Evolutionary conservation across 78 protist species (phyloP), one percentile per base, ranked within the genome.

Genomic region (Goniomonas avonlea): DNA sequence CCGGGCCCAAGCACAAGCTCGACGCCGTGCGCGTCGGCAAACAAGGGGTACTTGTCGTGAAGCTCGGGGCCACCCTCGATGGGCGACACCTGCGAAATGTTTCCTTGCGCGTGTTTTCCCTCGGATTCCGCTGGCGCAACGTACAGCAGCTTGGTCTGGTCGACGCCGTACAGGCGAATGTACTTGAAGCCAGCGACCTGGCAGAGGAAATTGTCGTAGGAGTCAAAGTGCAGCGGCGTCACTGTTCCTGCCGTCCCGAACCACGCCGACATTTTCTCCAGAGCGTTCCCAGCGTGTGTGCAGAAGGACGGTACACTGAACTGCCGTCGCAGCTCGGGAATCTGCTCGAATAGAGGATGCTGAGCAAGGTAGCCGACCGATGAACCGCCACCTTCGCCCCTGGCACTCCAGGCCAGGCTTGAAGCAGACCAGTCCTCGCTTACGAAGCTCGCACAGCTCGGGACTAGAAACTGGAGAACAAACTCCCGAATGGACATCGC

Each of bases 181-280:
- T 87, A 87, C 80, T 87, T 87, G 70, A 31, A 34, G 23, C 90
- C 90, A 43, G 66, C 82, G 13, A 83, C 83, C 45, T 70, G 77
- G n/a, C 81, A 40, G 31, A 87, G 56, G 21, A 81, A 37, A 61
- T 84, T 87, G 73, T 87, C 86, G 25, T 85, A 39, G 25, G 85
- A 45, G 45, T 87, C 91, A 20, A 27, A 65, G 59, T 87, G 91
- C n/a, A 81, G 66, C 50, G 91, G 91, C 29, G 89, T 77, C 1
- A 80, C 80, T 0, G 91, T 87, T 35, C 83, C 74, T 3, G 66
- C 80, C 5, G 91, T 77, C 13, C 90, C 90, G 53, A 83, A 45
- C 88, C 88, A 84, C 34, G 76, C 84, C 40, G 18, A 40, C 34
- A 38, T 21, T 20, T n/a, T 34, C 55, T 5, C 74, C 3, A 40